Base-by-base conservation (phyloP, 768 basidiomycete species). In the Lentinula sp. region DNA sequence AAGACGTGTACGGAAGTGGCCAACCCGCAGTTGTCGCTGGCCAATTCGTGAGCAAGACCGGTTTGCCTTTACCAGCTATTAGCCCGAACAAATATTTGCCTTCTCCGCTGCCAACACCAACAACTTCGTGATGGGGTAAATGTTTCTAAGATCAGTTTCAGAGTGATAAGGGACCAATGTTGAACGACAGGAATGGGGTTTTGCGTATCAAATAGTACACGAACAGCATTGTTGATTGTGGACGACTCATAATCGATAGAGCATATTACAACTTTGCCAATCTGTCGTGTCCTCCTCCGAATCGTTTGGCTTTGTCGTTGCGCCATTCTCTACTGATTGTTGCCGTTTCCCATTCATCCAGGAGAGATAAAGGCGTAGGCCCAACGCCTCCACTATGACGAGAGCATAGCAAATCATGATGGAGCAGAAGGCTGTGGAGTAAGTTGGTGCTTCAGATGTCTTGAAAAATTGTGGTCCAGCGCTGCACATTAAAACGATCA, bases 1-100 rank as follows among this genome's bases (percentile, higher is more conserved):
- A 70, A 61, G 1, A 64, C 0, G 63, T 65, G 5, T 78, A 78
- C 60, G 76, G 76, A 3, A 75, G 65, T 48, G 43, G 62, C n/a
- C 62, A 65, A 28, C 53, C 70, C 28, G 46, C 65, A 16, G 59
- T 65, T n/a, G 55, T 57, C 34, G 65, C 66, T 43, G 53, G 60
- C 7, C 11, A 37, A 10, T 53, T 42, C 31, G 54, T 62, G 2
- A 57, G 65, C 28, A 49, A 57, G 23, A 70, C 70, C 4, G 67
- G 70, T 9, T 11, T 54, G 35, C 67, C 69, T 23, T 64, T 70
- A 45, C 73, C 73, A 8, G 69, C 59, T 8, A 65, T 72, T 57
- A 74, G 73, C 56, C 70, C 72, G 7, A 69, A 63, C 54, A 63
- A 65, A 11, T 54, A 18, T n/a, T 21, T 54, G 34, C 53, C 53